These are phyloP conservation scores for Penicillium hesseltinei DNA, from an alignment of 2,329 filamentous ascomycete species.

Conservation along the genomic window DNA sequence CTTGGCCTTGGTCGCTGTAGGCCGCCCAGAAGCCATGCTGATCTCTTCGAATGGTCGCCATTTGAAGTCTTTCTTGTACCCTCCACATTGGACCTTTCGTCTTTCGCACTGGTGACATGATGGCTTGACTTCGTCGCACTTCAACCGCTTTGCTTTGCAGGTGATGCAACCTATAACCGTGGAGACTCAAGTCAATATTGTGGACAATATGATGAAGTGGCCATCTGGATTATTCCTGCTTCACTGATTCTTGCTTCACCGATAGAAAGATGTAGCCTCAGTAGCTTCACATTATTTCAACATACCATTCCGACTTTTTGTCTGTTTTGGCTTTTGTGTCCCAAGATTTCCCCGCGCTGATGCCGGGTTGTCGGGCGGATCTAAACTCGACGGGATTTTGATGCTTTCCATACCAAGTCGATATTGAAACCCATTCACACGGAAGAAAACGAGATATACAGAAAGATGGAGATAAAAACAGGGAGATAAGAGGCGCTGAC, in stretches of 20 bases:
- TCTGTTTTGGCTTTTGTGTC: conserved; percentile 64
- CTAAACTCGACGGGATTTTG: conserved; percentile 58
- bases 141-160: conserved; percentile 70
- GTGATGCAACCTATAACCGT: conserved; percentile 63
- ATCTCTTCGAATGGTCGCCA: conserved; percentile 69
- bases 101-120: conserved; percentile 65
- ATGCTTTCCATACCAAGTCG: conserved; percentile 55
- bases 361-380: conserved; percentile 25
- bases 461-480: background rate
- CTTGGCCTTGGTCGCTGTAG: conserved; percentile 41
- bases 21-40: conserved; percentile 45
- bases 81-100: conserved; percentile 64
- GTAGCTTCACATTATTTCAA: background rate
- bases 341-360: conserved; percentile 28
- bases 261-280: background rate
- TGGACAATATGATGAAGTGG: background rate
- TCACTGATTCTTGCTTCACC: background rate
- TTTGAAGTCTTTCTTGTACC: conserved; percentile 74
- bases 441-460: conserved; percentile 1
- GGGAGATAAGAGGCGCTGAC: conserved; percentile 10
- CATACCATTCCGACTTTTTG: conserved; percentile 72
- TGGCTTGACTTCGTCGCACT: conserved; percentile 72
- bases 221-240: background rate
- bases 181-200: conserved; percentile 27
- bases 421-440: conserved; percentile 8